Base-by-base conservation (phyloP, 352 stramenopile species). In the Blastocystis hominis region DNA sequence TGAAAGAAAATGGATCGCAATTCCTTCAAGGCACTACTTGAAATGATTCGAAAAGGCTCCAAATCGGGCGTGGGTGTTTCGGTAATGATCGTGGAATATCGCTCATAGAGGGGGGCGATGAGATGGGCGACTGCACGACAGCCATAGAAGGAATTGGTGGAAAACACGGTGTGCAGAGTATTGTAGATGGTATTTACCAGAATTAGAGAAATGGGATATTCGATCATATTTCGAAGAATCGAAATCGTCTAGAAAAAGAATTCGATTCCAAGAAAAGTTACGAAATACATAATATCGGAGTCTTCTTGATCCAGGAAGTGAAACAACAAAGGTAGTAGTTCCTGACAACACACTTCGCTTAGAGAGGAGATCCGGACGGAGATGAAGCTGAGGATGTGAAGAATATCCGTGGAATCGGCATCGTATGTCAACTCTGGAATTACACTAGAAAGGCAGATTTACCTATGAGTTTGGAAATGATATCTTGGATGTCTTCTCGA, bases 301-400 rank as follows among this genome's bases (percentile, higher is more conserved):
- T 80, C 46, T 13, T 64, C 44, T 34, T 61, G n/a, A 10, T 80
- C 70, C 17, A 80, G n/a, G 42, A 40, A 80, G 9, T 64, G 50
- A 80, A 80, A 80, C 38, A 80, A 42, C 20, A 61, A 64, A 7
- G 70, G 70, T 44, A 80, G 46, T 46, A 80, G 9, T 34, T 80
- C 70, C 5, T 62, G 50, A 17, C n/a, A 17, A 38, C 20, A 9
- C 24, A 47, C 17, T 42, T 80, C 68, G n/a, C 20, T 59, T 13
- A 40, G 46, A 4, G 68, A 78, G 9, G 34, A 20, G 34, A 30
- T 30, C 20, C 36, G 44, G 24, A 38, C 55, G n/a, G 30, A 38
- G 68, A 78, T 62, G 24, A 62, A n/a, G 13, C 68, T 24, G 10
- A 78, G 44, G 34, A 56, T 34, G n/a, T 59, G 68, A 34, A 78